These are phyloP conservation scores for Sphaerulina populicola DNA, from an alignment of 2,329 filamentous ascomycete species.

Conservation along the genomic window DNA sequence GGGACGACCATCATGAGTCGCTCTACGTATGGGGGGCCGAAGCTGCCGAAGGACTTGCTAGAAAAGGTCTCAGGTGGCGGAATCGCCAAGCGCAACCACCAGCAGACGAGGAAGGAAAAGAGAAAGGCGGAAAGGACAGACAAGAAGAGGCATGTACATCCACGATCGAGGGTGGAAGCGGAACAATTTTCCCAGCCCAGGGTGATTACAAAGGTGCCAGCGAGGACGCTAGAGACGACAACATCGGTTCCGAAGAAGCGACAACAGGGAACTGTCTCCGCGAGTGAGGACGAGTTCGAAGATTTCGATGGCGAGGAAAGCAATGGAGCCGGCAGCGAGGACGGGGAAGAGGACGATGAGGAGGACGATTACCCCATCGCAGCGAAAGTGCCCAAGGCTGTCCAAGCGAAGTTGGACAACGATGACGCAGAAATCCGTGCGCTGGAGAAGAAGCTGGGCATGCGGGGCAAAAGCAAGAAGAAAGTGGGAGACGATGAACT, in stretches of 20 bases:
- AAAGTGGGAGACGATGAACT: slow-evolving; percentile 72
- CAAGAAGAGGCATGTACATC: slow-evolving; percentile 43
- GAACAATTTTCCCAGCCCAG: slow-evolving; percentile 6
- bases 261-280: slow-evolving; percentile 4
- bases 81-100: slow-evolving; percentile 18
- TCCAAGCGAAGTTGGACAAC: slow-evolving; percentile 53
- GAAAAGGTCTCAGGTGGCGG: slow-evolving; percentile 34
- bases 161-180: background rate
- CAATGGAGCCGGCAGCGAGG: background rate
- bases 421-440: slow-evolving; percentile 85
- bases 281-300: slow-evolving; percentile 25
- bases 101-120: slow-evolving; percentile 35
- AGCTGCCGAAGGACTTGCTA: slow-evolving; percentile 40
- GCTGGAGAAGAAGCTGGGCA: slow-evolving; percentile 77
- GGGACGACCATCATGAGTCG: slow-evolving; percentile 21
- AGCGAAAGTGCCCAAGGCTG: slow-evolving; percentile 15
- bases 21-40: slow-evolving; percentile 31
- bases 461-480: slow-evolving; percentile 69
- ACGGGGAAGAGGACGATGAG: slow-evolving; percentile 9
- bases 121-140: slow-evolving; percentile 57
- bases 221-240: slow-evolving; percentile 9
- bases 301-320: slow-evolving; percentile 28
- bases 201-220: background rate
- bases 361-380: slow-evolving; percentile 15
- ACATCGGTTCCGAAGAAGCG: slow-evolving; percentile 2